Evolutionary conservation across 2,329 filamentous ascomycete species (phyloP).

Genomic region (Fusarium sp.): DNA sequence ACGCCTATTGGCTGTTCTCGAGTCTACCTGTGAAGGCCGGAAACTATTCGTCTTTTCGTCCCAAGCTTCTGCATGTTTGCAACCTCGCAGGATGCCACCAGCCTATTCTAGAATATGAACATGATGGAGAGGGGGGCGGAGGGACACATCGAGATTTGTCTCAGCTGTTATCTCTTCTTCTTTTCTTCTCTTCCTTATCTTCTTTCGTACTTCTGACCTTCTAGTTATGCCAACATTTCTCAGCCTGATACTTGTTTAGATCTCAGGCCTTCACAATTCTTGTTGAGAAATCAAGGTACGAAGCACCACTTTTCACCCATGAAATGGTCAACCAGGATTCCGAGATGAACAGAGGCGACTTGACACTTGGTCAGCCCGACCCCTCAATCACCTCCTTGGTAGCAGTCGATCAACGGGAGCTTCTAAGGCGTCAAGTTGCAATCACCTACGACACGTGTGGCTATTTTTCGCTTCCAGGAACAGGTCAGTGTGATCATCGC

Average conservation of each 20-base stretch:
- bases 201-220: too few relatives aligned
- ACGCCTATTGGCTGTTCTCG: neutral
- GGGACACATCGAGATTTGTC: neutral
- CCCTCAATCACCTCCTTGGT: neutral
- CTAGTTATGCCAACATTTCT: neutral
- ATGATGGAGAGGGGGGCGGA: too few relatives aligned
- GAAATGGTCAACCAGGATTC: neutral
- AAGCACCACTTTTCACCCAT: neutral
- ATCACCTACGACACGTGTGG: neutral
- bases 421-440: neutral
- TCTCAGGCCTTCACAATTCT: neutral
- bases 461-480: neutral
- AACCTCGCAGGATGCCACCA: neutral
- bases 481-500: neutral
- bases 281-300: too few relatives aligned
- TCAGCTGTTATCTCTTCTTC: neutral
- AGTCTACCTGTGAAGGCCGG: neutral
- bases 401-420: neutral
- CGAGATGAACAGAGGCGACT: neutral
- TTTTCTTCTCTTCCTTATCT: neutral
- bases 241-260: too few relatives aligned
- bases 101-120: neutral
- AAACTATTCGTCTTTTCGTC: neutral
- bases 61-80: too few relatives aligned
- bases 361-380: neutral